Percentiles rank a stretch among this genome's conserved stretches.
phyloP scores from a whole-genome alignment of 2,329 filamentous ascomycete genomes.

The Botryotinia narcissicola region DNA sequence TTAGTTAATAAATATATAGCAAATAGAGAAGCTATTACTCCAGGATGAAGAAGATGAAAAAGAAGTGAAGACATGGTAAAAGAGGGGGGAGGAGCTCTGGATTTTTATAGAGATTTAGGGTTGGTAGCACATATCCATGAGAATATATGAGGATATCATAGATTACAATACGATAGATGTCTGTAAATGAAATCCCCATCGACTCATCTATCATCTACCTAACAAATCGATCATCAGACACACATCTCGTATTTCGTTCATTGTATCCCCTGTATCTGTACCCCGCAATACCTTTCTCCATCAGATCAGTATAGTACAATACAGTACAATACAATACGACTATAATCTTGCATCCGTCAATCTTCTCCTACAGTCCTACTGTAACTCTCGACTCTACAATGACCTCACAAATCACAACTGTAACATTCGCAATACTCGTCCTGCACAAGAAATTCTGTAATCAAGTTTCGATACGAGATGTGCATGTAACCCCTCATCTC shows the following conservation, averaged over 20 bases:
- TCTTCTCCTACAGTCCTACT: not conserved
- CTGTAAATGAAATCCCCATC: too few species aligned
- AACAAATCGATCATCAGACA: not conserved
- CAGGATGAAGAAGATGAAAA: too few species aligned
- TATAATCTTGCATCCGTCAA: too few species aligned
- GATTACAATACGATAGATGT: too few species aligned
- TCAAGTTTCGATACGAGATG: not conserved
- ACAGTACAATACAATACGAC: not conserved
- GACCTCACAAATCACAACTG: not conserved
- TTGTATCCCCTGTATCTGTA: not conserved
- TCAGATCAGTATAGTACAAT: not conserved
- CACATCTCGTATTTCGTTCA: not conserved
- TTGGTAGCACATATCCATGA: not conserved
- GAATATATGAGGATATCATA: too few species aligned
- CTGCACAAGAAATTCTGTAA: not conserved
- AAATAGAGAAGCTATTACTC: not conserved
- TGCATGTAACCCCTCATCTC: not conserved
- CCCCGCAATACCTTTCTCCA: not conserved
- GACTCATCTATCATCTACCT: not conserved
- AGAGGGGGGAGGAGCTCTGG: not conserved
- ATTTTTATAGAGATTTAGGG: not conserved
- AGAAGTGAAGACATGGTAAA: not conserved
- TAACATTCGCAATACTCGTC: not conserved
- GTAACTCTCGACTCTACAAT: not conserved
- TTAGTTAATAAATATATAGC: not conserved